Base-by-base conservation (phyloP, 768 basidiomycete genomes). In the Scleroderma bovista region DNA sequence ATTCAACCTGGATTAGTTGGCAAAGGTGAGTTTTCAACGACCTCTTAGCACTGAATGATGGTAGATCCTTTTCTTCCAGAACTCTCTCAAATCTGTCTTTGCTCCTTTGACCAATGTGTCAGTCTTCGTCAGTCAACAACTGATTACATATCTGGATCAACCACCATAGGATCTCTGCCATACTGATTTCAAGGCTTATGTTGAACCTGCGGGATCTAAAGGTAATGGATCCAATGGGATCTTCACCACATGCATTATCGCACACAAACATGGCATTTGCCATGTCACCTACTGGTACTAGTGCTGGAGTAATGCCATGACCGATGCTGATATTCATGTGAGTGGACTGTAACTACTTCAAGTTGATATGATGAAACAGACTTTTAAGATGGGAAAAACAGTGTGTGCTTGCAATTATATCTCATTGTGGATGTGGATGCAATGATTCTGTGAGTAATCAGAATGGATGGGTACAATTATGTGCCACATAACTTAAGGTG, bases 101-200 rank as follows among this genome's bases (percentile, higher is more conserved):
- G 0, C 0, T 13, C 15, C 20, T n/a, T 24, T 24, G 7, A 17
- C 15, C 22, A 43, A 43, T 15, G 24, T 43, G 41, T 24, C 15
- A n/a, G 39, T 40, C 16, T 31, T 23, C 4, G n/a, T 39, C 3
- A 15, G 6, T 13, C 22, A 2, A 8, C 34, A 9, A 5, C 24
- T 13, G 43, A 24, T n/a, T n/a, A n/a, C n/a, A n/a, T 3, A 10
- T 10, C 24, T 22, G 10, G 13, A 46, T 5, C 12, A 36, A 36
- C 13, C 12, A 15, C 34, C 12, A 7, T 29, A 60, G 56, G 32
- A 13, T 60, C 22, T 56, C 48, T 12, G 48, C 43, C 17, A 48
- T 48, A 2, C 44, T 60, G 59, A 51, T 56, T 11, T 54, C 52
- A 19, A 48, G 60, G 23, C 23, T 61, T 41, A 43, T 54, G 51